phyloP scores from a whole-genome alignment of 2,329 filamentous ascomycete genomes.

The Stylonectria norvegica region DNA sequence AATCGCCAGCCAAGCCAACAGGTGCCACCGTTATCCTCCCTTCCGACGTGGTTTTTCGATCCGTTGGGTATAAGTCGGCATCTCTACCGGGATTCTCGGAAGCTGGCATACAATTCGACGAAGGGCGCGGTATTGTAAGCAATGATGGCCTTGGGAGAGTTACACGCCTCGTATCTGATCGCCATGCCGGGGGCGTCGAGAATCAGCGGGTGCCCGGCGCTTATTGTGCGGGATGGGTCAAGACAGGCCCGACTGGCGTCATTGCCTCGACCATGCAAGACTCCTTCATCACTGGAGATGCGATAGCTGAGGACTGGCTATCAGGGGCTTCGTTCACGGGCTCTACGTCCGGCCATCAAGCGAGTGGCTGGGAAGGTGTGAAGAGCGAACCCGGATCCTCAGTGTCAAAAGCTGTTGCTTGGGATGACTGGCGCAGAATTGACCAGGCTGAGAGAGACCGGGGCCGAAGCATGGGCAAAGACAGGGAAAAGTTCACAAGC shows the following conservation, averaged over 20 bases:
- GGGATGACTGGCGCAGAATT: conserved; percentile 82
- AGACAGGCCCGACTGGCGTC: conserved; percentile 88
- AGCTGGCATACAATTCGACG: conserved; percentile 75
- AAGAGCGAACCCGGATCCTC: conserved; percentile 52
- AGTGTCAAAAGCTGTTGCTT: conserved; percentile 64
- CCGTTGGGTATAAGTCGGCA: conserved; percentile 89
- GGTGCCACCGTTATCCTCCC: conserved; percentile 52
- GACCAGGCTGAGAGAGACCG: conserved; percentile 70
- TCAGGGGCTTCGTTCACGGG: conserved; percentile 40
- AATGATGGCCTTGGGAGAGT: conserved; percentile 81
- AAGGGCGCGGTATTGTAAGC: conserved; percentile 67
- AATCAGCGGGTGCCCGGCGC: conserved; percentile 59
- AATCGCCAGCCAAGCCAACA: conserved; percentile 46
- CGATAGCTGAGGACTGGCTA: conserved; percentile 75
- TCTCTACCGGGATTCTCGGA: conserved; percentile 71
- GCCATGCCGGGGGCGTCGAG: conserved; percentile 28
- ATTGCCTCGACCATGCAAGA: conserved; percentile 96
- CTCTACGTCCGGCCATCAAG: conserved; percentile 1
- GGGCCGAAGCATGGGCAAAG: conserved; percentile 68
- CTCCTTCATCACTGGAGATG: conserved; percentile 84
- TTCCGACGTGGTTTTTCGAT: conserved; percentile 77
- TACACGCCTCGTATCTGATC: conserved; percentile 34
- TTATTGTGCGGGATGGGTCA: conserved; percentile 96
- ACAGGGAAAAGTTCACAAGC: conserved; percentile 66
- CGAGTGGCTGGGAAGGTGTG: conserved; percentile 73